Evolutionary conservation across 257 asterid species (phyloP), one percentile per base, ranked within the genome.

Genomic region (Nicotiana sylvestris): DNA sequence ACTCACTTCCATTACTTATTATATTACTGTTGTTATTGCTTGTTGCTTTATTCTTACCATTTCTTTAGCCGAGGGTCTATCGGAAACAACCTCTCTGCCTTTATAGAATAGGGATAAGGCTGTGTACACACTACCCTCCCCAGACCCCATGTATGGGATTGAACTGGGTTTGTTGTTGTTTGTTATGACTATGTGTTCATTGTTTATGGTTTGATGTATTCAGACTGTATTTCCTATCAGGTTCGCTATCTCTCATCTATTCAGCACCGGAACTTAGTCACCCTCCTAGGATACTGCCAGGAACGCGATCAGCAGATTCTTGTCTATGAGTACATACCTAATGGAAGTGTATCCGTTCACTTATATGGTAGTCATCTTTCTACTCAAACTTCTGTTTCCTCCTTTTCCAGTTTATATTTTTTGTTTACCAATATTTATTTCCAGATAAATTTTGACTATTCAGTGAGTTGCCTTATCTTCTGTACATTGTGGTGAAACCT

Each of bases 291-390:
- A 84, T 94, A 93, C 87, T 94, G 98, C 91, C 98, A 94, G 92
- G 97, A 94, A 90, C 89, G 84, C 85, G 90, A 91, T 85, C 90
- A 89, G 81, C 98, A 94, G 91, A 91, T 92, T 87, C 97, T 94
- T 89, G 97, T 93, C 80, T 94, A 92, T 70, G 98, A 94, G 90
- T 92, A 92, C 89, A 90, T 94, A 86, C 95, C 98, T 68, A 94
- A 94, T 83, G 98, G 98, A 87, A 94, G 98, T 89, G 93, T 94
- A 82, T 94, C 98, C 64, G 82, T 91, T 90, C 98, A 94, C 87
- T 87, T 94, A 83, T 92, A 93, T 84, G 98, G 98, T 94, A 92
- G 91, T 84, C 84, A 79, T 81, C 84, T 85, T 81, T 72, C 17
- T 51, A 62, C 76, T 53, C 66, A 17, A 56, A 65, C 66, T 84